A percentile compares a stretch with the other conserved stretches of the same genome.
These are phyloP conservation scores for Beauveria sp. DNA, from an alignment of 2,329 filamentous ascomycete genomes.

Conservation along the genomic window DNA sequence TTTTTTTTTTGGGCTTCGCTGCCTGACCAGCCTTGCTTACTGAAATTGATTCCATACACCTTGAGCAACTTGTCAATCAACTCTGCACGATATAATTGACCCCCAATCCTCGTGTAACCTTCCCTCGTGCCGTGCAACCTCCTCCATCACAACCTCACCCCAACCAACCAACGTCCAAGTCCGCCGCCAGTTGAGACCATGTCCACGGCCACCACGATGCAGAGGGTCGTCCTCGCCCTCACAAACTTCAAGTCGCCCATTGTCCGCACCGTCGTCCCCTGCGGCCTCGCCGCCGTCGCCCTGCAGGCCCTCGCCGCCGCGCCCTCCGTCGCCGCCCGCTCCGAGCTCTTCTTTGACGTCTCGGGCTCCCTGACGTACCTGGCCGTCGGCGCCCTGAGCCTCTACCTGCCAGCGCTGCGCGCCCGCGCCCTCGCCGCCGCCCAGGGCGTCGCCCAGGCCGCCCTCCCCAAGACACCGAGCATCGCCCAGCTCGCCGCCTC, in stretches of 20 bases:
- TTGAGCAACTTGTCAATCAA: too few relatives aligned
- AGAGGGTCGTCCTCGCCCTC: conserved; percentile 40
- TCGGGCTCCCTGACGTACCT: conserved; percentile 61
- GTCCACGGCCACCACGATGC: conserved; percentile 3
- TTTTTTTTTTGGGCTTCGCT: not conserved
- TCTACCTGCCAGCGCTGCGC: conserved; percentile 53
- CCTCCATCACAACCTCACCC: too few relatives aligned
- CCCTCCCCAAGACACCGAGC: conserved; percentile 35
- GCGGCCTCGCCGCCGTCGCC: conserved; percentile 53
- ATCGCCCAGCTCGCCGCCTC: conserved; percentile 25
- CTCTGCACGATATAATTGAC: too few relatives aligned
- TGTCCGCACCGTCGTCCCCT: conserved; percentile 54
- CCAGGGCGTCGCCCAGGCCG: conserved; percentile 21
- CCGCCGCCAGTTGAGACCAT: not conserved
- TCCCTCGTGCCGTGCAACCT: too few relatives aligned
- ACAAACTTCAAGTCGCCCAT: conserved; percentile 57
- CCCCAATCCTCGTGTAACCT: too few relatives aligned
- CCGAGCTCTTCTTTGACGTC: conserved; percentile 62
- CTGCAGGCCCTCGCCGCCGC: conserved; percentile 55
- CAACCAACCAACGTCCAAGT: not conserved
- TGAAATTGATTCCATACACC: too few relatives aligned
- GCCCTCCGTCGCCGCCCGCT: conserved; percentile 52
- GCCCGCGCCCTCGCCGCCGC: conserved; percentile 41
- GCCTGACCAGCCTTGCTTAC: not conserved
- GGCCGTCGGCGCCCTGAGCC: conserved; percentile 52